phyloP scores from a whole-genome alignment of 2,329 filamentous ascomycete genomes.

The Drechmeria coniospora region DNA sequence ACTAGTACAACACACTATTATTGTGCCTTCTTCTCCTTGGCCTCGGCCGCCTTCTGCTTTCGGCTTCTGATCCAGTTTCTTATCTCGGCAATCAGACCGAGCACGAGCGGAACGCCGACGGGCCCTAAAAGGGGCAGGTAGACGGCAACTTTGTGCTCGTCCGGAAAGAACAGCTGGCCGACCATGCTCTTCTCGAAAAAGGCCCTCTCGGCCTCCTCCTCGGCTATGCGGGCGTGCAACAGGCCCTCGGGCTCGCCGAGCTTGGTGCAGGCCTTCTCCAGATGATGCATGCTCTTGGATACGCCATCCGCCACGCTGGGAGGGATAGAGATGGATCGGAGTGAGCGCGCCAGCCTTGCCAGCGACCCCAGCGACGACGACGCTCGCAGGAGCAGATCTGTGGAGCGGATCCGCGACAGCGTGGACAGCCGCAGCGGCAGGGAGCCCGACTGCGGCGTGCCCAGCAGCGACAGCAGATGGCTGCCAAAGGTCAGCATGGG shows the following conservation, averaged over 20 bases:
- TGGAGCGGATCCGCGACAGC: constrained; percentile 69
- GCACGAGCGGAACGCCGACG: constrained; percentile 74
- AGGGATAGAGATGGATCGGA: constrained; percentile 86
- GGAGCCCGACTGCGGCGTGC: constrained; percentile 68
- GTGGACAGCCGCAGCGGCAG: constrained; percentile 74
- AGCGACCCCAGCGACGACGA: constrained; percentile 90
- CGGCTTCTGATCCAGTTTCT: constrained; percentile 42
- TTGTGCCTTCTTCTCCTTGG: constrained; percentile 22
- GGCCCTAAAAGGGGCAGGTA: constrained; percentile 86
- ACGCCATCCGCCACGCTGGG: constrained; percentile 75
- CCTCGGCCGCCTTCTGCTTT: constrained; percentile 25
- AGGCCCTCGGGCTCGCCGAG: constrained; percentile 54
- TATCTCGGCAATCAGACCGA: constrained; percentile 70
- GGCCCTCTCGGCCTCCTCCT: constrained; percentile 76
- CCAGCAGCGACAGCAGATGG: constrained; percentile 76
- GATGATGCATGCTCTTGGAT: constrained; percentile 59
- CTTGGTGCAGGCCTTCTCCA: constrained; percentile 60
- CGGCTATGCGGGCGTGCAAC: constrained; percentile 67
- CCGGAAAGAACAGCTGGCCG: constrained; percentile 93
- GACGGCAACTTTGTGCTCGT: constrained; percentile 95
- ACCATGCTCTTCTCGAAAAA: constrained; percentile 99
- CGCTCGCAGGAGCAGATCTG: constrained; percentile 72
- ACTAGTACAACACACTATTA: no score
- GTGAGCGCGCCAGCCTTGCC: constrained; percentile 65
- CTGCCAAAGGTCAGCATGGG: constrained; percentile 82